Conservation (phyloP, 768 basidiomycete species). For the Auricularia sp. region DNA sequence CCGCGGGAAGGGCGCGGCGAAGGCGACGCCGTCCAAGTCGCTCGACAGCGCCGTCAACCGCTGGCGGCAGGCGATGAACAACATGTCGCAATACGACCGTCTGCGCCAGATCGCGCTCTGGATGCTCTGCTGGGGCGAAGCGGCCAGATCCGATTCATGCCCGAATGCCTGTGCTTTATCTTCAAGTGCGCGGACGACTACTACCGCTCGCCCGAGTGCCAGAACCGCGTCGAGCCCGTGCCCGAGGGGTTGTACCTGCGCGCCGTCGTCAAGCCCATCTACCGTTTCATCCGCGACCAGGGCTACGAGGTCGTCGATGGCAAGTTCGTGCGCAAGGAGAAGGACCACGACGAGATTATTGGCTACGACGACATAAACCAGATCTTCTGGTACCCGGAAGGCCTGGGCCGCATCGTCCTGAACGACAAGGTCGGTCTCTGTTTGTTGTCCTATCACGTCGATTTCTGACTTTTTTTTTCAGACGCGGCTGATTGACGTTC, state of each 20-base stretch:
- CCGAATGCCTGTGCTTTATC: constrained; percentile 97
- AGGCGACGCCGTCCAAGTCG: constrained; percentile 43
- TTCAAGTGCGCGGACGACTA: constrained; percentile 99
- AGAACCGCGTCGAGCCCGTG: constrained; percentile 81
- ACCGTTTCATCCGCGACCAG: constrained; percentile 94
- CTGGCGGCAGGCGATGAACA: constrained; percentile 97
- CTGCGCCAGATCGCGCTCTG: constrained; percentile 93
- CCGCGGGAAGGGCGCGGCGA: constrained; percentile 42
- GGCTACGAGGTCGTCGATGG: constrained; percentile 95
- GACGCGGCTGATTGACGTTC: constrained; percentile 84
- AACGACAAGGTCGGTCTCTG: constrained; percentile 63
- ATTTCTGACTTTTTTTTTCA: constrained; percentile 20
- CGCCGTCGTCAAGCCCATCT: constrained; percentile 84
- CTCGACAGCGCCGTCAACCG: constrained; percentile 79
- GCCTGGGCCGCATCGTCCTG: constrained; percentile 84
- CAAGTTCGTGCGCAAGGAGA: constrained; percentile 86
- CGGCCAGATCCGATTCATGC: constrained; percentile 94
- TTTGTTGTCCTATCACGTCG: constrained; percentile 1
- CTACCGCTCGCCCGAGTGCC: constrained; percentile 97
- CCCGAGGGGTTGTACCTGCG: constrained; percentile 93
- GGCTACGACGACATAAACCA: constrained; percentile 99
- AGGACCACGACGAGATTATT: constrained; percentile 88
- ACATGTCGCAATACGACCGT: constrained; percentile 97
- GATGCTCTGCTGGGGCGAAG: constrained; percentile 96
- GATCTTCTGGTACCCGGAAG: constrained; percentile 99